These are phyloP conservation scores for Petrea volubilis DNA, from an alignment of 257 asterid species.

Conservation along the genomic window DNA sequence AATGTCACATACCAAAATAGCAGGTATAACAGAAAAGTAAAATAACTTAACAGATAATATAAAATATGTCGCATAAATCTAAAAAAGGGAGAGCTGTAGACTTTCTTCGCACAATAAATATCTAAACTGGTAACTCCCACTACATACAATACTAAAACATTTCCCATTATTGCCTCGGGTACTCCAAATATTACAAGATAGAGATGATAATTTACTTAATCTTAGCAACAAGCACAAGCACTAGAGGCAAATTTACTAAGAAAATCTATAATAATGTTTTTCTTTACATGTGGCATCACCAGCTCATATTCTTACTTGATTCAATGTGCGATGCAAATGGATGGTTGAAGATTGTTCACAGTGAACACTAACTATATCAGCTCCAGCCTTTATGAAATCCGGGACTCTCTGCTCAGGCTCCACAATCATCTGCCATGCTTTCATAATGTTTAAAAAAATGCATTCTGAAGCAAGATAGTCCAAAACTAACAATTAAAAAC, in stretches of 20 bases:
- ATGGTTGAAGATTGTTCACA: conserved; percentile 98
- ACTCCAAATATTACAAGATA: background rate
- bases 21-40: background rate
- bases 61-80: too few species aligned
- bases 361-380: conserved; percentile 93
- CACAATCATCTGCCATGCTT: conserved; percentile 89
- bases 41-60: too few species aligned
- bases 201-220: background rate
- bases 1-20: background rate
- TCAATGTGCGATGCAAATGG: conserved; percentile 92
- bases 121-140: background rate
- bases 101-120: background rate
- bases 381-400: conserved; percentile 98
- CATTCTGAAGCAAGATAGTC: conserved; percentile 14
- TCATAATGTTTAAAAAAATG: conserved; percentile 30
- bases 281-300: conserved; percentile 8
- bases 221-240: background rate
- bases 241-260: too few species aligned
- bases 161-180: background rate
- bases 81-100: background rate
- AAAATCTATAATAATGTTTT: background rate
- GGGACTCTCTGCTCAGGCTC: conserved; percentile 99
- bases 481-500: conserved; percentile 1
- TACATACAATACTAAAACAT: background rate
- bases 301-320: conserved; percentile 66